These are phyloP conservation scores for Trichophyton benhamiae DNA, from an alignment of 2,329 filamentous ascomycete species.

Conservation along the genomic window DNA sequence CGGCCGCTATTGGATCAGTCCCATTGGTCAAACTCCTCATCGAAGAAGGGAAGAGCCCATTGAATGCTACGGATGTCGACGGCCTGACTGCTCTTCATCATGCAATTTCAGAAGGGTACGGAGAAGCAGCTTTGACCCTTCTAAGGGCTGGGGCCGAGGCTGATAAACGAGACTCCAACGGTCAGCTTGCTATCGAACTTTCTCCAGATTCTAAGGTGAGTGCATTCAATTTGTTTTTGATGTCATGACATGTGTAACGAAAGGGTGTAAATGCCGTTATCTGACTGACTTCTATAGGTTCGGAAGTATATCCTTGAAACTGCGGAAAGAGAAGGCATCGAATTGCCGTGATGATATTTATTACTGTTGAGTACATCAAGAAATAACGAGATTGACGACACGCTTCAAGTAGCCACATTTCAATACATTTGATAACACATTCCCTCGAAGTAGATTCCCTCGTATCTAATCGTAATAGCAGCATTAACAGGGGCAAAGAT, in stretches of 20 bases:
- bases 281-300: constrained; percentile 39
- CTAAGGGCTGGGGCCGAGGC: constrained; percentile 75
- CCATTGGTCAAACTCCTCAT: constrained; percentile 74
- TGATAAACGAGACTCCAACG: constrained; percentile 62
- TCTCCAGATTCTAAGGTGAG: constrained; percentile 74
- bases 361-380: neutral
- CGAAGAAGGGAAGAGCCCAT: constrained; percentile 58
- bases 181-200: constrained; percentile 61
- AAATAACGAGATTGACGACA: neutral
- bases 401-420: neutral
- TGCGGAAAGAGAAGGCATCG: constrained; percentile 76
- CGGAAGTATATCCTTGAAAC: constrained; percentile 63
- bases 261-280: neutral
- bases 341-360: constrained; percentile 29
- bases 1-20: constrained; percentile 77
- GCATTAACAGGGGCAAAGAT: neutral
- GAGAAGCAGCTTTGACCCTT: constrained; percentile 70
- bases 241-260: neutral
- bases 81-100: constrained; percentile 88
- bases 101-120: constrained; percentile 45
- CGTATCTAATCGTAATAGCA: neutral
- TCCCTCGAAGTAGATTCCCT: neutral
- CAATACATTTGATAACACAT: neutral
- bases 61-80: constrained; percentile 70
- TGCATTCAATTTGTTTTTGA: constrained; percentile 10